Base-by-base conservation (phyloP, 441 rosid genomes). In the Viola pubescens region DNA sequence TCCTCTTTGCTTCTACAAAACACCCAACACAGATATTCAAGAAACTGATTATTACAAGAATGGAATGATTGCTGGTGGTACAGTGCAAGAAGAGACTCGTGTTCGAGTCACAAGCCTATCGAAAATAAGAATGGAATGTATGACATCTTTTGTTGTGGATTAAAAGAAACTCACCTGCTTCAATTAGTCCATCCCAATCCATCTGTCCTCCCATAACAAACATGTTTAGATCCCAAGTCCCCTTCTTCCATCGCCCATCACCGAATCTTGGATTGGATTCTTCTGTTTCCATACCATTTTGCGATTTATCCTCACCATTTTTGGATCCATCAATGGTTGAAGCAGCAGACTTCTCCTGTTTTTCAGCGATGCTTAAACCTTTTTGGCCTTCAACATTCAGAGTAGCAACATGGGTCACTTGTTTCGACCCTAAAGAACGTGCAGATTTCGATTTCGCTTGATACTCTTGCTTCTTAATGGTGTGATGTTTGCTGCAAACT, bases 1-100 rank as follows among this genome's bases (percentile, higher is more conserved):
- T 81, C 76, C 87, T 80, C 65, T 64, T 75, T 52, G 86, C 88
- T 69, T 85, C 91, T 85, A 45, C 46, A 69, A 63, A 9, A 49
- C 46, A 10, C 7, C 1, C 66, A 67, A 60, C 6, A 19, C 6
- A 19, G 7, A 46, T 63, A 12, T 14, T 19, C 13, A 6, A n/a
- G 47, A 56, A 56, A 40, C 42, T 50, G 9, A 13, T 43, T 40
- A 7, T 3, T 43, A 39, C 7, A 12, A 37, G 3, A 26, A 26
- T 26, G 34, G 34, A 9, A 52, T 34, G 56, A 12, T 8, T 11
- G n/a, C 12, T 51, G 38, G 54, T 4, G n/a, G 34, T 47, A 37
- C 5, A 49, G 5, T 41, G 13, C 6, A 12, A 11, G 4, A 13
- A 13, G 50, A 47, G 16, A 5, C 5, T 5, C 14, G 7, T 47